These are phyloP conservation scores for Fraxinus floribunda DNA, from an alignment of 305 asterid genomes.

Conservation along the genomic window DNA sequence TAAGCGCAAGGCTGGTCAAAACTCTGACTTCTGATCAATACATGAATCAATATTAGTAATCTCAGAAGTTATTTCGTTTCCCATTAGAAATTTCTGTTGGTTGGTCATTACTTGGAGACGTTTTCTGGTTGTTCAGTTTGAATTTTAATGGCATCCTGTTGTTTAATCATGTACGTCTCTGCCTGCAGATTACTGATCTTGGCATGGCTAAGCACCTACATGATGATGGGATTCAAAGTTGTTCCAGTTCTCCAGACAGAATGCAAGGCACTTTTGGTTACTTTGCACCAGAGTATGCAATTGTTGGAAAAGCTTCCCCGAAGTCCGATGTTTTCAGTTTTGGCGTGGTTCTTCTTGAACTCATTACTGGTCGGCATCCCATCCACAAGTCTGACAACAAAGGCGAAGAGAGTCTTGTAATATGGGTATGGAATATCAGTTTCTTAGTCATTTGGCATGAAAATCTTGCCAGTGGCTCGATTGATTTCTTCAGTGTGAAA, in stretches of 20 bases:
- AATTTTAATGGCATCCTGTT: background rate
- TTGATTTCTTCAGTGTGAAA: background rate
- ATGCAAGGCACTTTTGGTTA: slow-evolving; percentile 98
- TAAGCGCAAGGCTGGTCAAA: background rate
- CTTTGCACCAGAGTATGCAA: slow-evolving; percentile 97
- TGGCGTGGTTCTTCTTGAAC: slow-evolving; percentile 95
- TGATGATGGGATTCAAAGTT: slow-evolving; percentile 62
- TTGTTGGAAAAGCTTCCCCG: slow-evolving; percentile 77
- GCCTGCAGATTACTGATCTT: slow-evolving; percentile 82
- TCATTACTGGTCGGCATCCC: slow-evolving; percentile 80
- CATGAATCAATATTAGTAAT: background rate
- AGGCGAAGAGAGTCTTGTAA: slow-evolving; percentile 80
- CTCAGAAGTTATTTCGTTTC: background rate
- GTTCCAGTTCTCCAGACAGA: slow-evolving; percentile 82
- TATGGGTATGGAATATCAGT: slow-evolving; percentile 64
- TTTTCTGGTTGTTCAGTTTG: slow-evolving; percentile 6
- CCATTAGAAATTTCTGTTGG: background rate
- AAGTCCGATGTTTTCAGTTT: slow-evolving; percentile 96
- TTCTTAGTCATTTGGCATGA: background rate
- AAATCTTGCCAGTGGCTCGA: background rate
- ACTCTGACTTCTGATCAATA: background rate
- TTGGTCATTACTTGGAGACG: background rate
- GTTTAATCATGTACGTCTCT: background rate
- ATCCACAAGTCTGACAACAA: slow-evolving; percentile 56
- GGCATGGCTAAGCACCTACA: slow-evolving; percentile 93